Evolutionary conservation across 2,329 filamentous ascomycete genomes (phyloP).

Genomic region (Pestalotiopsis sp.): DNA sequence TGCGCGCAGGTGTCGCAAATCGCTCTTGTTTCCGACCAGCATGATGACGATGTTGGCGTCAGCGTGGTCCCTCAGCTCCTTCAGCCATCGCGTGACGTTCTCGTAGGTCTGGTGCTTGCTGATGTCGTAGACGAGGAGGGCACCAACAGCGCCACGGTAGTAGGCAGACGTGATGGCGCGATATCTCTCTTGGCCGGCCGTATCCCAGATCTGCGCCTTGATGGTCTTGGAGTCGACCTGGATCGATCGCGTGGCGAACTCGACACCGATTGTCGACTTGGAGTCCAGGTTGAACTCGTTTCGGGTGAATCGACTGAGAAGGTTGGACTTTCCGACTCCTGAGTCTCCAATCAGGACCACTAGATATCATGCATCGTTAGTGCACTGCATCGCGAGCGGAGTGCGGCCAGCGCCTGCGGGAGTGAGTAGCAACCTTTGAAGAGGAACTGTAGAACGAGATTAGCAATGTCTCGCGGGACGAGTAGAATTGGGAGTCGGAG

Average conservation of each 20-base stretch:
- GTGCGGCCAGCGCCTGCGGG: conserved; percentile 17
- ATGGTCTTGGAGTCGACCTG: conserved; percentile 99
- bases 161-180: conserved; percentile 99
- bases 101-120: conserved; percentile 99
- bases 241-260: conserved; percentile 97
- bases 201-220: conserved; percentile 99
- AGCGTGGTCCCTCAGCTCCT: conserved; percentile 96
- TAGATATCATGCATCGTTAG: conserved; percentile 41
- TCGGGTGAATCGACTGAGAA: conserved; percentile 97
- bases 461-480: conserved; percentile 21
- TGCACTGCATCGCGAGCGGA: conserved; percentile 28
- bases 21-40: conserved; percentile 99
- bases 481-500: conserved; percentile 20
- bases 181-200: conserved; percentile 97
- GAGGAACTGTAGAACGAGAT: conserved; percentile 72
- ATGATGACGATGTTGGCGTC: conserved; percentile 99
- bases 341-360: conserved; percentile 99
- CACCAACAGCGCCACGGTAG: conserved; percentile 96
- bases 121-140: conserved; percentile 98
- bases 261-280: conserved; percentile 99
- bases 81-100: conserved; percentile 98
- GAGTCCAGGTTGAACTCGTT: conserved; percentile 99
- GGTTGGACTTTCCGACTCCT: conserved; percentile 99
- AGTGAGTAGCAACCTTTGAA: conserved; percentile 79
- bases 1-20: conserved; percentile 97